Evolutionary conservation across 1,284 basidiomycete species (phyloP), one percentile per base, ranked within the genome.

Genomic region (Exobasidium rhododendri): DNA sequence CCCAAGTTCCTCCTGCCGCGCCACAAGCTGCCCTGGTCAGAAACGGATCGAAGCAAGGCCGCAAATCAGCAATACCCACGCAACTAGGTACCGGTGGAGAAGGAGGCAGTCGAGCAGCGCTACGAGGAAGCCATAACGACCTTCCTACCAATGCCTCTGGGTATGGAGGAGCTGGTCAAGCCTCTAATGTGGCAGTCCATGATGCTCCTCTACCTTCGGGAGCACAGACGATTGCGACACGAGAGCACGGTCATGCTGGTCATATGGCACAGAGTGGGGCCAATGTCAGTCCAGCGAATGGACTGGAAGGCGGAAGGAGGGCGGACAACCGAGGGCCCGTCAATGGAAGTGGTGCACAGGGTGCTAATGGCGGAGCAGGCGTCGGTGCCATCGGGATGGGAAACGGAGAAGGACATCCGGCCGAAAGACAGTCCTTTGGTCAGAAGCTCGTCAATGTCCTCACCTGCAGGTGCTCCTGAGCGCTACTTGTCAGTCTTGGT

Each of bases 401-500:
- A 67, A 80, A 68, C 66, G 79, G 59, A 22, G 70, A 69, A n/a
- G 52, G 26, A 26, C 67, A 73, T 58, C 70, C 68, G 0, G 69
- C 67, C 10, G 72, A 72, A 51, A 62, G 73, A 31, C 66, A 70
- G 59, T 67, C 66, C 40, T 74, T 75, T 56, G 79, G 80, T 4
- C 72, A 76, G 65, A 79, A 78, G 65, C 61, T 81, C 31, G 68
- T 78, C 20, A 71, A 74, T 43, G 64, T 81, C 40, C 62, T 81
- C 46, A 80, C 80, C 2, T 81, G 80, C 61, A 69, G 80, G 40
- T 81, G 80, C 57, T 74, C 62, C 43, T 79, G 59, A 69, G 3
- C 44, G 24, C 17, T 3, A 10, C n/a, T n/a, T n/a, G n/a, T n/a
- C n/a, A n/a, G n/a, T n/a, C n/a, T n/a, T n/a, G n/a, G n/a, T n/a